Evolutionary conservation across 2,329 filamentous ascomycete genomes (phyloP).

Genomic region (Trichoderma polysporum): DNA sequence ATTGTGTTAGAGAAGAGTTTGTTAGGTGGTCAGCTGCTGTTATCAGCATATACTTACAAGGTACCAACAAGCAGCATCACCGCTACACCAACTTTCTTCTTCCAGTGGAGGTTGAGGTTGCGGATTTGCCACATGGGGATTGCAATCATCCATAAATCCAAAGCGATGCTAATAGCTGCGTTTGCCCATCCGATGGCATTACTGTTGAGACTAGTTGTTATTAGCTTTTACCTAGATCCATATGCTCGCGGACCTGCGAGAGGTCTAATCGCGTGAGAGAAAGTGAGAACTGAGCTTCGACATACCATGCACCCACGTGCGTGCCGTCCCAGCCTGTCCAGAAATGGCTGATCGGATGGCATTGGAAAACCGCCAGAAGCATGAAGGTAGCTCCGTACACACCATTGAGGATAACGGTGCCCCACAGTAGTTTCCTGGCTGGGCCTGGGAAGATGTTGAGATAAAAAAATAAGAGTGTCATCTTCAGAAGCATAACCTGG

Average conservation of each 20-base stretch:
- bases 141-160: constrained; percentile 45
- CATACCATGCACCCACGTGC: neutral
- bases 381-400: constrained; percentile 35
- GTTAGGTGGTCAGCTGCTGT: neutral
- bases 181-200: constrained; percentile 43
- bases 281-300: neutral
- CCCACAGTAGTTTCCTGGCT: constrained; percentile 33
- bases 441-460: constrained; percentile 42
- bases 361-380: constrained; percentile 39
- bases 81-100: constrained; percentile 43
- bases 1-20: neutral
- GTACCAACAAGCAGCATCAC: constrained; percentile 46
- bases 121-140: constrained; percentile 41
- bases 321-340: constrained; percentile 33
- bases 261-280: neutral
- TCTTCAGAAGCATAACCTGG: constrained; percentile 40
- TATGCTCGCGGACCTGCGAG: no score
- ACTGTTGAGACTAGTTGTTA: constrained; percentile 40
- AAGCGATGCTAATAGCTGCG: constrained; percentile 41
- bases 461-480: constrained; percentile 44
- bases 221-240: constrained; percentile 34
- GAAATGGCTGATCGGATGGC: constrained; percentile 40
- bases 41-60: constrained; percentile 31
- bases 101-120: constrained; percentile 36
- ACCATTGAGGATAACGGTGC: constrained; percentile 33